These are phyloP conservation scores for Albifimbria verrucaria DNA, from an alignment of 2,329 filamentous ascomycete species.

Conservation along the genomic window DNA sequence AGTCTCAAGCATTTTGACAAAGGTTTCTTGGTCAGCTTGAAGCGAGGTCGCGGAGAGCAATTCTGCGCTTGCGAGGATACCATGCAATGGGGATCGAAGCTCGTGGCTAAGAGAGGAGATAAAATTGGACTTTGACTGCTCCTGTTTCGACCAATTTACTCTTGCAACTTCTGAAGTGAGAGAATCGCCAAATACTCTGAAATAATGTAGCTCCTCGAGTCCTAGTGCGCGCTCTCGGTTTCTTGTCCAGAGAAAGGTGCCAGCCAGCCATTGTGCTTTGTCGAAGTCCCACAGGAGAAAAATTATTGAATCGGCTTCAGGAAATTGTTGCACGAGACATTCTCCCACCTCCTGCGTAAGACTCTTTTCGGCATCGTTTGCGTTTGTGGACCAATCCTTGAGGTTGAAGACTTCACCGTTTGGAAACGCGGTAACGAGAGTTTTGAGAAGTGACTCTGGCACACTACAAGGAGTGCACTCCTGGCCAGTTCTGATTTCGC, in stretches of 20 bases:
- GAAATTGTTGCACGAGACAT: not conserved
- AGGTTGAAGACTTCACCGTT: slow-evolving; percentile 1
- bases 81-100: slow-evolving; percentile 53
- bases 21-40: slow-evolving; percentile 36
- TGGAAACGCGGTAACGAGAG: not conserved
- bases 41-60: slow-evolving; percentile 44
- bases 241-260: slow-evolving; percentile 7
- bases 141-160: slow-evolving; percentile 4
- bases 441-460: not conserved
- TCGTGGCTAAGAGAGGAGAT: slow-evolving; percentile 51
- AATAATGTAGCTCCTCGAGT: slow-evolving; percentile 7
- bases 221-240: slow-evolving; percentile 6
- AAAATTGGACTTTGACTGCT: slow-evolving; percentile 7
- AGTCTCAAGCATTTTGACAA: slow-evolving; percentile 44
- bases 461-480: not conserved
- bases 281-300: slow-evolving; percentile 5
- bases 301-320: slow-evolving; percentile 3
- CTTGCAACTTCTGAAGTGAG: slow-evolving; percentile 8
- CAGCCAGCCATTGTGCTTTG: slow-evolving; percentile 3
- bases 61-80: slow-evolving; percentile 50
- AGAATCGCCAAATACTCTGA: slow-evolving; percentile 5
- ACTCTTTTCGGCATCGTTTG: not conserved
- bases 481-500: not conserved
- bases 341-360: not conserved
- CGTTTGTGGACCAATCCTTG: not conserved